Conservation (phyloP, 441 rosid genomes). For the Gossypium gossypioides region DNA sequence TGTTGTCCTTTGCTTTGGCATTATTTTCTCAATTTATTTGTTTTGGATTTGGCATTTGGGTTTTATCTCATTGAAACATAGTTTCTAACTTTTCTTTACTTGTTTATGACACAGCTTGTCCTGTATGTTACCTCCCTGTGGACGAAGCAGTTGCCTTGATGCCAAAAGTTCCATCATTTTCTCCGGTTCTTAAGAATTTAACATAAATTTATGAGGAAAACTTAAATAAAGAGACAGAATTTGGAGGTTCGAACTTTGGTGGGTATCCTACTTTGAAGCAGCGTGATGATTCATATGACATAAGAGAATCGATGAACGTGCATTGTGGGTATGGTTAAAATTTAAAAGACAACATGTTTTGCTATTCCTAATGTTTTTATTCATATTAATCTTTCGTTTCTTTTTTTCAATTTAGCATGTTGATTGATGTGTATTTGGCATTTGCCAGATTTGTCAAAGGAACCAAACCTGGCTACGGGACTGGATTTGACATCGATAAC, state of each 20-base stretch:
- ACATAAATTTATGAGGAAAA: slow-evolving; percentile 56
- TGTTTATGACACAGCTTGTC: slow-evolving; percentile 56
- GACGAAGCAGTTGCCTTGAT: slow-evolving; percentile 66
- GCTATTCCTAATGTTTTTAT: not conserved
- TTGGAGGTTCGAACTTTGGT: slow-evolving; percentile 85
- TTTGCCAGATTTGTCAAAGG: slow-evolving; percentile 66
- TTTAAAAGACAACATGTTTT: not conserved
- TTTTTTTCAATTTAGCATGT: slow-evolving; percentile 1
- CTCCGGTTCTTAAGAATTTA: slow-evolving; percentile 56
- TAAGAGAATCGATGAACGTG: slow-evolving; percentile 67
- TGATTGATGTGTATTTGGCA: not conserved
- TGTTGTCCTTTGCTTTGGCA: slow-evolving; percentile 17
- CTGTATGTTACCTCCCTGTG: slow-evolving; percentile 80
- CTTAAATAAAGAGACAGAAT: slow-evolving; percentile 38
- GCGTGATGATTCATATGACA: slow-evolving; percentile 60
- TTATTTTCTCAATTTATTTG: not conserved
- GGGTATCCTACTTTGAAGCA: slow-evolving; percentile 68
- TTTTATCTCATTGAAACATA: not conserved
- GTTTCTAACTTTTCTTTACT: slow-evolving; percentile 27
- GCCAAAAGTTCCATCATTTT: slow-evolving; percentile 65
- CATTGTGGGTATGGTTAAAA: slow-evolving; percentile 63
- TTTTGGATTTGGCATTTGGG: not conserved
- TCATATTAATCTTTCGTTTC: not conserved
- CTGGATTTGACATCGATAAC: slow-evolving; percentile 72
- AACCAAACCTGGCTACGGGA: slow-evolving; percentile 53